phyloP scores from a whole-genome alignment of 345 rosid species.

The Citrus unshiu region DNA sequence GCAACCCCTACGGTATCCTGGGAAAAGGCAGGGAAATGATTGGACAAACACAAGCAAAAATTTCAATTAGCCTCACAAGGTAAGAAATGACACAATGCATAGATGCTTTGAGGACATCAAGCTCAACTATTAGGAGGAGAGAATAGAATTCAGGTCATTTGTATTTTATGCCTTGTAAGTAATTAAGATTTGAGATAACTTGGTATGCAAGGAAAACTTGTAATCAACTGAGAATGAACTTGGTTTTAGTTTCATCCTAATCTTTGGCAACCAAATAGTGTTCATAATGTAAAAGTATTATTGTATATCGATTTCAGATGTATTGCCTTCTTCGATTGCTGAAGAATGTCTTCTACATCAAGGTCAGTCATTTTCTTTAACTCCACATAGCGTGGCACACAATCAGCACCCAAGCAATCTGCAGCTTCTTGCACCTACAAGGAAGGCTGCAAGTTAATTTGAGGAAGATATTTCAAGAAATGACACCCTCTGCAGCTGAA shows the following conservation, averaged over 20 bases:
- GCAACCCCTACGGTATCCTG: slow-evolving; percentile 37
- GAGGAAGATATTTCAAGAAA: not conserved
- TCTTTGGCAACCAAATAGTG: too few relatives aligned
- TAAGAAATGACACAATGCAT: not conserved
- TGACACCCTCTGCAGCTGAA: not conserved
- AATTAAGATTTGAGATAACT: too few relatives aligned
- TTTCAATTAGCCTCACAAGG: not conserved
- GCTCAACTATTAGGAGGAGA: too few relatives aligned
- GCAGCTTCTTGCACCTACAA: slow-evolving; percentile 94
- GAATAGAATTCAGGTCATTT: too few relatives aligned
- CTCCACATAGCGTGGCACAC: slow-evolving; percentile 70
- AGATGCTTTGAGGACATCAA: not conserved
- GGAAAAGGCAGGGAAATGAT: slow-evolving; percentile 1
- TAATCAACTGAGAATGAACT: too few relatives aligned
- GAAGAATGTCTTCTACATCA: slow-evolving; percentile 38
- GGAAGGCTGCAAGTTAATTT: not conserved
- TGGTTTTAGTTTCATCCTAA: too few relatives aligned
- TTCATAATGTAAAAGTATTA: not conserved
- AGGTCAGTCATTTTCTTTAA: slow-evolving; percentile 55
- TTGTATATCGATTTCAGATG: not conserved
- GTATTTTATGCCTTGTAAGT: too few relatives aligned
- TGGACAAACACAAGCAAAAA: not conserved
- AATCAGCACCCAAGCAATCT: slow-evolving; percentile 81
- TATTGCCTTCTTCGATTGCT: slow-evolving; percentile 53
- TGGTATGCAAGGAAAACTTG: too few relatives aligned